These are phyloP conservation scores for Cerioporus squamosus DNA, from an alignment of 1,284 basidiomycete genomes.

Conservation along the genomic window DNA sequence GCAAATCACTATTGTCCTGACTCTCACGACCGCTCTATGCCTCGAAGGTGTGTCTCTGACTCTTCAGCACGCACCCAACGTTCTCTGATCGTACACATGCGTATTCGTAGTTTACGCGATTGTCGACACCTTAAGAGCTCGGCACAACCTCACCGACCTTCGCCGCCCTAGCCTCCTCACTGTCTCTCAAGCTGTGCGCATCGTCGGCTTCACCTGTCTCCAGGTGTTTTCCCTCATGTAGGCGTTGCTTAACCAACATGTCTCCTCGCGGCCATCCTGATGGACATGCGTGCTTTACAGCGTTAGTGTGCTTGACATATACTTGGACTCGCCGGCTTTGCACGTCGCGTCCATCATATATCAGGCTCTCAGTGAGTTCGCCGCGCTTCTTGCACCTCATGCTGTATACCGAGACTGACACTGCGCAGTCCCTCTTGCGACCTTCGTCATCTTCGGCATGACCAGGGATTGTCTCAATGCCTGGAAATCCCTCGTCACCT, in stretches of 20 bases:
- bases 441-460: conserved; percentile 3
- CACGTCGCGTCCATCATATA: conserved; percentile 24
- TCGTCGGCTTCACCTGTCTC: conserved; percentile 24
- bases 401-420: neutral
- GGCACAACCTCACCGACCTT: conserved; percentile 2
- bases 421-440: conserved; percentile 19
- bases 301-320: conserved; percentile 18
- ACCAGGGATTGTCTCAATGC: neutral
- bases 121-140: conserved; percentile 17
- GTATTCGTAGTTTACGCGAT: conserved; percentile 20
- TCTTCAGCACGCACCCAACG: neutral
- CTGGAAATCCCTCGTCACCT: neutral
- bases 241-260: conserved; percentile 7
- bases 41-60: conserved; percentile 22
- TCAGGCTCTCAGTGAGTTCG: conserved; percentile 26
- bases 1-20: conserved; percentile 18
- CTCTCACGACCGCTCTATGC: conserved; percentile 18
- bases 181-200: conserved; percentile 17
- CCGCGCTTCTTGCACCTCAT: neutral
- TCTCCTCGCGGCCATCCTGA: conserved; percentile 20
- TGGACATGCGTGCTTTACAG: conserved; percentile 6
- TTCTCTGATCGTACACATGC: neutral
- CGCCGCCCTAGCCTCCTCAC: conserved; percentile 6
- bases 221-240: conserved; percentile 29
- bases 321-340: conserved; percentile 9